These are phyloP conservation scores for Gossypium turneri DNA, from an alignment of 345 rosid species.

Conservation along the genomic window DNA sequence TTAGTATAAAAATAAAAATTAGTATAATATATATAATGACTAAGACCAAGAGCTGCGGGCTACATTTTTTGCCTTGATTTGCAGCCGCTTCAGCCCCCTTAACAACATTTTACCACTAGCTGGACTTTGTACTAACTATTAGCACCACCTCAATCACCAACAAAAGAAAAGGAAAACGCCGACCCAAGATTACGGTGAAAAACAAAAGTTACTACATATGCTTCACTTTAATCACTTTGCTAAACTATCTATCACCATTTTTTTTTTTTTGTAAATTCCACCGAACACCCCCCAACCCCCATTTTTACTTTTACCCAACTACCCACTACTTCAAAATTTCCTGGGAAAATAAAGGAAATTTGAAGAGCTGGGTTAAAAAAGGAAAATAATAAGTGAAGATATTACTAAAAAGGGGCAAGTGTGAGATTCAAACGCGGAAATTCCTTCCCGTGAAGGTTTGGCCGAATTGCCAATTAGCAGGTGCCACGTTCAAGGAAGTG, in stretches of 20 bases:
- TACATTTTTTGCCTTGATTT: constrained; percentile 27
- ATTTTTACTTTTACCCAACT: not conserved
- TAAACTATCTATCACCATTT: constrained; percentile 1
- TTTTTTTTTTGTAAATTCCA: constrained; percentile 1
- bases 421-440: constrained; percentile 54
- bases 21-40: constrained; percentile 12
- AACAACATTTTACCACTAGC: not conserved
- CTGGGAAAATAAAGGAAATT: constrained; percentile 45
- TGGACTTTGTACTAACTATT: constrained; percentile 26
- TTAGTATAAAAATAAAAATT: constrained; percentile 19
- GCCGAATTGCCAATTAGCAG: constrained; percentile 70
- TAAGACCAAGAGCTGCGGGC: constrained; percentile 63
- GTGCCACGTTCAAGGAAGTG: constrained; percentile 73
- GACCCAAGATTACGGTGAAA: not conserved
- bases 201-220: constrained; percentile 5
- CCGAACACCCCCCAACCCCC: not conserved
- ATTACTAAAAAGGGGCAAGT: not conserved
- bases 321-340: constrained; percentile 35
- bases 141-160: constrained; percentile 9
- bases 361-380: constrained; percentile 26
- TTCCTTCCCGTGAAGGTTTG: constrained; percentile 82
- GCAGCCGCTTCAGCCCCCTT: constrained; percentile 66
- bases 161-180: not conserved
- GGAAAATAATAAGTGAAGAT: constrained; percentile 2
- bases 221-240: constrained; percentile 3